A percentile compares a stretch with the other conserved stretches of the same genome.
Evolutionary conservation across 345 rosid species (phyloP).

Genomic region (Rhodamnia argentea): DNA sequence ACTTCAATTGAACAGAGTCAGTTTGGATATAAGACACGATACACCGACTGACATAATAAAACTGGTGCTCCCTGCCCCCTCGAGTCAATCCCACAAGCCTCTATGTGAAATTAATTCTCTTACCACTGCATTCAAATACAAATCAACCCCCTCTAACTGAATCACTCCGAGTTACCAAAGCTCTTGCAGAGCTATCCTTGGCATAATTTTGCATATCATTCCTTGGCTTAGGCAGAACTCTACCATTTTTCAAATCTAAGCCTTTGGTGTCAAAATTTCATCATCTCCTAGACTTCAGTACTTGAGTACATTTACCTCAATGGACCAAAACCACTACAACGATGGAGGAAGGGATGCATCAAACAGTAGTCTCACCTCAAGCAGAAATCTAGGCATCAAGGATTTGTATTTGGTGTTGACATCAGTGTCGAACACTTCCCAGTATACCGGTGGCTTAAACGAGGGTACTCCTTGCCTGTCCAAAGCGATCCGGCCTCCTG

Average conservation of each 20-base stretch:
- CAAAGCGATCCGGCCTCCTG: slow-evolving; percentile 47
- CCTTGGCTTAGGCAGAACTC: neutral
- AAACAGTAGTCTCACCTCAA: slow-evolving; percentile 34
- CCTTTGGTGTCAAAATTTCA: neutral
- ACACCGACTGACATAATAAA: neutral
- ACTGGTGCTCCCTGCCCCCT: neutral
- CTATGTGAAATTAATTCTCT: neutral
- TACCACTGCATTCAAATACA: neutral
- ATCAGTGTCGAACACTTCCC: slow-evolving; percentile 67
- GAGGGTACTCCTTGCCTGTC: slow-evolving; percentile 12
- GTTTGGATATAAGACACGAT: neutral
- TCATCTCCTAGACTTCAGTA: neutral
- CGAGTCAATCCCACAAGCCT: neutral
- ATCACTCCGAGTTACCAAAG: neutral
- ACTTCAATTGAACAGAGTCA: neutral
- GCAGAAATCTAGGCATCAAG: slow-evolving; percentile 60
- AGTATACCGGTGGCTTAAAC: slow-evolving; percentile 32
- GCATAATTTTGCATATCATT: neutral
- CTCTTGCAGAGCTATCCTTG: neutral
- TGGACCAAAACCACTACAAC: neutral
- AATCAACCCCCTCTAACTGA: neutral
- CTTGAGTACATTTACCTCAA: neutral
- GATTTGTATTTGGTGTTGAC: slow-evolving; percentile 66
- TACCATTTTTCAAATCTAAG: neutral
- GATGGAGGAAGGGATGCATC: neutral